These are phyloP conservation scores for Lagerstroemia speciosa DNA, from an alignment of 345 rosid species.

Conservation along the genomic window DNA sequence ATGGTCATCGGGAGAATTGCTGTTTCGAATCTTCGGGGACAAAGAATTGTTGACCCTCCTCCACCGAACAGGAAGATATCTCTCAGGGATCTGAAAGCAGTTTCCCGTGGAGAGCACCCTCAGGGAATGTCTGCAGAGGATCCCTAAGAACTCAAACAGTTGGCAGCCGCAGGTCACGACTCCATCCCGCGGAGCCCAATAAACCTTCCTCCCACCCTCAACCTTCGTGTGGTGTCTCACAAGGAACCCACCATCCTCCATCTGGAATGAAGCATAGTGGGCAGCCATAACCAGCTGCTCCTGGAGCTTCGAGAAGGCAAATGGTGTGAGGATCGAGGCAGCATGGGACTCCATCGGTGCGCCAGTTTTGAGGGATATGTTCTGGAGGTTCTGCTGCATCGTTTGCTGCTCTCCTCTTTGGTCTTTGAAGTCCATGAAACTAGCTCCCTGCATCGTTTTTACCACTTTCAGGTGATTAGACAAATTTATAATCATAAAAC, in stretches of 20 bases:
- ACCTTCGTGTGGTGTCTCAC: constrained; percentile 91
- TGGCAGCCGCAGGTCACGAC: constrained; percentile 92
- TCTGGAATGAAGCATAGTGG: constrained; percentile 84
- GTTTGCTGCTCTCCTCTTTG: constrained; percentile 94
- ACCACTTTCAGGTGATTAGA: background rate
- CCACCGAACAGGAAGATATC: constrained; percentile 85
- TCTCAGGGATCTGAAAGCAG: constrained; percentile 88
- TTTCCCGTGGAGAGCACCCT: constrained; percentile 87
- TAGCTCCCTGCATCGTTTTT: constrained; percentile 51
- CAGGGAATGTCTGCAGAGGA: constrained; percentile 87
- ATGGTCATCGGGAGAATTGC: constrained; percentile 35
- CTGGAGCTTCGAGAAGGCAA: constrained; percentile 94
- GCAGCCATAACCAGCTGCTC: constrained; percentile 93
- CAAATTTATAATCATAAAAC: too few species aligned
- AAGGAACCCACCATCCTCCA: constrained; percentile 71
- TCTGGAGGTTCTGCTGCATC: constrained; percentile 94
- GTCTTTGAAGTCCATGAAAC: constrained; percentile 85
- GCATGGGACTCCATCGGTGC: constrained; percentile 98
- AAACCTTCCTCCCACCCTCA: constrained; percentile 88
- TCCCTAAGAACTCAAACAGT: constrained; percentile 88
- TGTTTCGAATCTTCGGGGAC: constrained; percentile 26
- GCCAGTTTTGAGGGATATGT: constrained; percentile 75
- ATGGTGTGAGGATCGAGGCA: constrained; percentile 76
- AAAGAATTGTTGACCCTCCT: constrained; percentile 47
- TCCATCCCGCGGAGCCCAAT: constrained; percentile 84